Evolutionary conservation across 495 filamentous ascomycete species (phyloP), one percentile per base, ranked within the genome.

Genomic region (Pyrenula aspistea): DNA sequence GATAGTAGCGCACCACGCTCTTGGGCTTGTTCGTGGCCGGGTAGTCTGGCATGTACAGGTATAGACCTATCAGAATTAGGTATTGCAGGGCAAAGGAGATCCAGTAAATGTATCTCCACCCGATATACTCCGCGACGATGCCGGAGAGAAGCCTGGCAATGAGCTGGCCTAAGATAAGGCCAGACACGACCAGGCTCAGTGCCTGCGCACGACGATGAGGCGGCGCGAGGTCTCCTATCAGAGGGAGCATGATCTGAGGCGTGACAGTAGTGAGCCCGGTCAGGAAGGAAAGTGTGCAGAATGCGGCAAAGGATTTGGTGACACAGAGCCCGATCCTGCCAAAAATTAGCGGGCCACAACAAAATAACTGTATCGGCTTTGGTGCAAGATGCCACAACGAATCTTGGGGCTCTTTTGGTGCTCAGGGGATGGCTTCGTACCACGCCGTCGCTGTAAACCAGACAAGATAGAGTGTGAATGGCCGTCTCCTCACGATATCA

Each of bases 41-140:
- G 63, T 92, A 94, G 63, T 90, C 87, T 0, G 87, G 87, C 81
- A 94, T 84, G 64, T 80, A 88, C 42, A 85, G 55, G 74, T 81
- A 93, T 10, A 92, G 76, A 2, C 84, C 65, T 2, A 64, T 59
- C 58, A 85, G 75, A 57, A 92, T 85, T n/a, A 82, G 59, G 61
- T 77, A 82, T 67, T 94, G 89, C 1, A 89, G 71, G 3, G 75
- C 89, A 19, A 91, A 74, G 0, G 86, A 81, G 36, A 91, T 75
- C 86, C 86, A 93, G 73, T 91, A 94, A 20, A 93, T 80, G 59
- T 78, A 79, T 21, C 89, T 76, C 89, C 89, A 94, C 55, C 72
- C 68, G 0, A 79, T 80, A 61, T 80, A 88, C 51, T 86, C 75
- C 2, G 88, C 82, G 22, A 94, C 72, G 36, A 87, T 81, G 0